Evolutionary conservation across 345 rosid genomes (phyloP).

Genomic region (Lenwebbia sp.): DNA sequence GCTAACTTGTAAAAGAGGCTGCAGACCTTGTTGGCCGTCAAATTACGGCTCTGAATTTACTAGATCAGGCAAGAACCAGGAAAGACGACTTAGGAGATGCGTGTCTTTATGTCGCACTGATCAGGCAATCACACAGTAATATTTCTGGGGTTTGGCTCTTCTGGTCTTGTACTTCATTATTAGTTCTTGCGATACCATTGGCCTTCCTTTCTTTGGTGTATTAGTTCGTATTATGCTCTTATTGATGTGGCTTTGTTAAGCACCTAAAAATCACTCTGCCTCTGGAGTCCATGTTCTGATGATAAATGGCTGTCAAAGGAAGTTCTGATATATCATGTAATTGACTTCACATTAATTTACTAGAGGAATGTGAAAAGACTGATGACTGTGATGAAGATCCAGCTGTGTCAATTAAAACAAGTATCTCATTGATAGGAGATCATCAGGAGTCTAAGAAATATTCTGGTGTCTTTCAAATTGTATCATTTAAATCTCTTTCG

Average conservation of each 20-base stretch:
- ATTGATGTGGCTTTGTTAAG: background rate
- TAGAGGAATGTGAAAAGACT: background rate
- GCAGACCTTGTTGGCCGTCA: background rate
- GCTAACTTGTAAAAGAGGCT: background rate
- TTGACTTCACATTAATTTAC: background rate
- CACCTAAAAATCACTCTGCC: background rate
- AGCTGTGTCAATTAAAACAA: background rate
- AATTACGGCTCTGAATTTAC: background rate
- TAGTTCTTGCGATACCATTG: background rate
- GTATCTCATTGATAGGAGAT: background rate
- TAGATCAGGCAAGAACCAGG: background rate
- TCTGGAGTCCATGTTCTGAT: background rate
- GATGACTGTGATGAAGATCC: background rate
- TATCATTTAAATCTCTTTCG: background rate
- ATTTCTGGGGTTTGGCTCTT: background rate
- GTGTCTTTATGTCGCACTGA: background rate
- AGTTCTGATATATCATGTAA: background rate
- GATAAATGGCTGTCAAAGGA: background rate
- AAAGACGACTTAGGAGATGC: background rate
- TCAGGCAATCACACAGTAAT: background rate
- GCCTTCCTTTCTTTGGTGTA: background rate
- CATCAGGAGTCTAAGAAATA: background rate
- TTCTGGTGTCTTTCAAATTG: background rate
- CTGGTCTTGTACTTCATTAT: background rate
- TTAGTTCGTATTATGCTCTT: background rate